Base-by-base conservation (phyloP, 2,329 filamentous ascomycete species). In the Exophiala xenobiotica region DNA sequence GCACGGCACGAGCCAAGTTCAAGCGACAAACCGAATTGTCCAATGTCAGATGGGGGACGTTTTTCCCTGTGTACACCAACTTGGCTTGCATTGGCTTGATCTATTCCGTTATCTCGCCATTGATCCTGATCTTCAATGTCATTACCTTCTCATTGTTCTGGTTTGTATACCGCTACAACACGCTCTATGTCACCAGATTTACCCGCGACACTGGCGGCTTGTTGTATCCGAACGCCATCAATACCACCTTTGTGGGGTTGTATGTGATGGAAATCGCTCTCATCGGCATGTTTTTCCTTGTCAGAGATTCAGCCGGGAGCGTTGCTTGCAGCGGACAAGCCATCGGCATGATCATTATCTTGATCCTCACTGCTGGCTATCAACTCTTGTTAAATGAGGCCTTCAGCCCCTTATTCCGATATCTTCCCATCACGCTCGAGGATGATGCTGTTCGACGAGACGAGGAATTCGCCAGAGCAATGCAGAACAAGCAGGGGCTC, bases 41-140 rank as follows among this genome's bases (percentile, higher is more conserved):
- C 24, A 81, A 82, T 43, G 84, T 97, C 57, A 82, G 84, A 48
- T 99, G 95, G 93, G 93, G 93, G 6, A 85, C 85, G 0, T 92
- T 95, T 74, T 99, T 97, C 68, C 93, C 93, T 0, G 85, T 96
- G 0, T 99, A 97, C 69, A 96, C 93, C 49, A 96, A 96, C 65
- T 88, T 99, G 62, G 93, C 91, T 37, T 95, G 89, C 58, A 97
- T 99, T 61, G 90, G 83, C 1, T 69, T 96, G 35, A 85, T 97
- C 31, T 99, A 97, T 70, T 88, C 84, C 31, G 80, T 97, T 50
- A 85, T 97, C 35, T 85, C 93, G 0, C 93, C 93, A 0, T 75
- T 99, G 9, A 96, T 99, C 65, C 82, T 93, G 42, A 74, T 97
- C 18, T 97, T 99, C 74, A 92, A 93, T 61, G 83, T 96, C 63